A percentile compares a stretch with the other conserved stretches of the same genome.
These are phyloP conservation scores for Citrullus colocynthis DNA, from an alignment of 306 rosid species.

Conservation along the genomic window DNA sequence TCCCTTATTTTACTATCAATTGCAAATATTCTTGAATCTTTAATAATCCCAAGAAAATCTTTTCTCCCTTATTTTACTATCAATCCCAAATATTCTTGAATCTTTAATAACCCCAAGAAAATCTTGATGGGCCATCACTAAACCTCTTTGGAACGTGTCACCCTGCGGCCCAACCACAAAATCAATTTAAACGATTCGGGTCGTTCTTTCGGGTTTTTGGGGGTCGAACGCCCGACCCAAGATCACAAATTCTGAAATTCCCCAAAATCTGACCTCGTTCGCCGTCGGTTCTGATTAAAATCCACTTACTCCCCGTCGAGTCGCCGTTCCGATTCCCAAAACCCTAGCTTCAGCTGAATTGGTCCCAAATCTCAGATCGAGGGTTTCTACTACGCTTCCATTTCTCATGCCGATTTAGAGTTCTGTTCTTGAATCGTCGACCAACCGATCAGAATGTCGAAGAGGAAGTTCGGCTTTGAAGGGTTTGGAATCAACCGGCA, in stretches of 20 bases:
- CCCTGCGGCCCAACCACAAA: neutral
- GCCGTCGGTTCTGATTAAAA: neutral
- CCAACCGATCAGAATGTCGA: conserved; percentile 42
- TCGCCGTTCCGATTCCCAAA: neutral
- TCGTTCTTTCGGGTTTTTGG: neutral
- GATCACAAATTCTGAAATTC: neutral
- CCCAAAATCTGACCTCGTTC: neutral
- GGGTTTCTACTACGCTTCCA: neutral
- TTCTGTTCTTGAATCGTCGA: neutral
- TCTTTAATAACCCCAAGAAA: too few species aligned
- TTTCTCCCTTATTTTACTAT: too few species aligned
- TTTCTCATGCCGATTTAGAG: neutral
- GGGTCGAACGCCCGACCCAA: neutral
- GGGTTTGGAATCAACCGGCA: conserved; percentile 88
- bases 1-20: too few species aligned
- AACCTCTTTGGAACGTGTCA: neutral
- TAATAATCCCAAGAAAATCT: too few species aligned
- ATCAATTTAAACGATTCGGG: neutral
- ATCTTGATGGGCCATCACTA: neutral
- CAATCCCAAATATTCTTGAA: too few species aligned
- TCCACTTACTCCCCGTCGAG: neutral
- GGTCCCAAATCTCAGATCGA: neutral
- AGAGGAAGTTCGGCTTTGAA: conserved; percentile 86
- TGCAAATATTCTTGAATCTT: too few species aligned
- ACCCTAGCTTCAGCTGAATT: neutral